phyloP scores from a whole-genome alignment of 208 protist genomes.

The Leishmania turanica region DNA sequence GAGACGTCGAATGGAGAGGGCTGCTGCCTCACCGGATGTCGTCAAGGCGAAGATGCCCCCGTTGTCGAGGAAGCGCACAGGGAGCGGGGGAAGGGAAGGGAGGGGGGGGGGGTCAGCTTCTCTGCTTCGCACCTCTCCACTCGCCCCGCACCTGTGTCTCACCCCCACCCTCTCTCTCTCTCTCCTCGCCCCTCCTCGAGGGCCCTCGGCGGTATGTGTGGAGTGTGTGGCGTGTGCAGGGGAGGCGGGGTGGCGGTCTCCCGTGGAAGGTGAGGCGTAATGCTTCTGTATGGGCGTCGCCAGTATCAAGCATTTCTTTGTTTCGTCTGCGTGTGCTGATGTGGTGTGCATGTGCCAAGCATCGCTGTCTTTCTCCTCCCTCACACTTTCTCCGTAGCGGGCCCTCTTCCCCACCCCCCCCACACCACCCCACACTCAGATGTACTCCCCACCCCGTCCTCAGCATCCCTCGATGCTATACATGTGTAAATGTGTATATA shows the following conservation, averaged over 20 bases:
- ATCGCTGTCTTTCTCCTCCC: not conserved
- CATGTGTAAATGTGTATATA: not conserved
- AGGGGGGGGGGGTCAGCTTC: not conserved
- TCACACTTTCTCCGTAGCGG: not conserved
- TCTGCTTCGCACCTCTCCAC: not conserved
- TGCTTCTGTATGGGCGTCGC: not conserved
- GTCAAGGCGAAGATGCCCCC: not conserved
- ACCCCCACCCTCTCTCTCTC: not conserved
- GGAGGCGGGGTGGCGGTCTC: not conserved
- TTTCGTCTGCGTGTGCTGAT: not conserved
- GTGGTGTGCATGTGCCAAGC: not conserved
- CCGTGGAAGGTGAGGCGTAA: not conserved
- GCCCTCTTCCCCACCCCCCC: not conserved
- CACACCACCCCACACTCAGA: not conserved
- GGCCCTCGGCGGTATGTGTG: not conserved
- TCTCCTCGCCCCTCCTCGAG: not conserved
- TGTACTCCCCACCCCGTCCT: not conserved
- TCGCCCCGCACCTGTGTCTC: not conserved
- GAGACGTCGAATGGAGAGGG: not conserved
- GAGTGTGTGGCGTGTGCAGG: too few species aligned
- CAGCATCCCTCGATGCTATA: not conserved
- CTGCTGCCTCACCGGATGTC: not conserved
- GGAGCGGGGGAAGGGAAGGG: too few species aligned
- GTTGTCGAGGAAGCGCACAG: not conserved
- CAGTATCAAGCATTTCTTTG: not conserved